These are phyloP conservation scores for Bocquillonia castaneifolia DNA, from an alignment of 441 rosid genomes.

Conservation along the genomic window DNA sequence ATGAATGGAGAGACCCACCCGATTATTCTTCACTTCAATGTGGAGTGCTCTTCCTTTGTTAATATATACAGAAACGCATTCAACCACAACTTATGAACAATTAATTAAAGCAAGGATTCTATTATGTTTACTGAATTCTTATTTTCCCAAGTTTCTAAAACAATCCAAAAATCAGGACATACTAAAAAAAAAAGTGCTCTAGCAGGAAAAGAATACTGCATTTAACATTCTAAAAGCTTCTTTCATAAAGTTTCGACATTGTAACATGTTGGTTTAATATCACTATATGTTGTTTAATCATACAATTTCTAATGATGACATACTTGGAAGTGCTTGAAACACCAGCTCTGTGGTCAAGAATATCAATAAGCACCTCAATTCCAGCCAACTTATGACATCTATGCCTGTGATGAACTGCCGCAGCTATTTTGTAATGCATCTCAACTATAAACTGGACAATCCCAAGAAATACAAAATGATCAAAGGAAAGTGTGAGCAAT, in stretches of 20 bases:
- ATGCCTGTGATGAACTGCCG: constrained; percentile 83
- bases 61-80: neutral
- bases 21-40: neutral
- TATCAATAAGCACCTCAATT: constrained; percentile 73
- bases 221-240: neutral
- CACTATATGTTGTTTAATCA: neutral
- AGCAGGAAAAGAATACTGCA: neutral
- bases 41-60: neutral
- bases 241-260: neutral
- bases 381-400: constrained; percentile 74
- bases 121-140: neutral
- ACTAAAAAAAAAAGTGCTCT: neutral
- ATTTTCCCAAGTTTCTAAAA: neutral
- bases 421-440: constrained; percentile 76
- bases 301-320: neutral
- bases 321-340: constrained; percentile 81
- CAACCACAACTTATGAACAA: neutral
- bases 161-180: neutral
- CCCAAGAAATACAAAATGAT: constrained; percentile 15
- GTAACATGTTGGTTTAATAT: neutral
- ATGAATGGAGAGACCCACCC: neutral
- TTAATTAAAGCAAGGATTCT: neutral
- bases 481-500: constrained; percentile 20
- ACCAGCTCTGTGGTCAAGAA: constrained; percentile 79
- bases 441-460: constrained; percentile 71